Conservation (phyloP, 257 asterid genomes). For the Solanum arcanum region DNA sequence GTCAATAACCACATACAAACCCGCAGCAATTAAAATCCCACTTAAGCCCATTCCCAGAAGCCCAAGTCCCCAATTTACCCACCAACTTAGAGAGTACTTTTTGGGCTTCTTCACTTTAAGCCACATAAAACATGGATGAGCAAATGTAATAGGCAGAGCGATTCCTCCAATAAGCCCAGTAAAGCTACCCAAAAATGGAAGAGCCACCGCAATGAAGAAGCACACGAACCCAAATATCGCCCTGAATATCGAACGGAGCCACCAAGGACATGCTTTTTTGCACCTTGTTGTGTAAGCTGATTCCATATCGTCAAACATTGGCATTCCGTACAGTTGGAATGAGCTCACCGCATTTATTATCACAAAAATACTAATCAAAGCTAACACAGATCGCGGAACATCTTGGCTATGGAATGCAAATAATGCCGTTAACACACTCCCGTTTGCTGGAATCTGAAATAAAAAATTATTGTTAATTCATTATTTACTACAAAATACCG, state of each 20-base stretch:
- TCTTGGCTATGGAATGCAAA: slow-evolving; percentile 46
- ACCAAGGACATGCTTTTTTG: slow-evolving; percentile 77
- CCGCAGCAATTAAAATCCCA: slow-evolving; percentile 40
- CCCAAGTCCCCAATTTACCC: slow-evolving; percentile 66
- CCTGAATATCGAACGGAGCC: slow-evolving; percentile 53
- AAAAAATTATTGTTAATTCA: no score
- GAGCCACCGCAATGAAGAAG: slow-evolving; percentile 70
- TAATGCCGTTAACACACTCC: slow-evolving; percentile 67
- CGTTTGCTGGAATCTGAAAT: slow-evolving; percentile 55
- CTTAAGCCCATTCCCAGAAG: slow-evolving; percentile 55
- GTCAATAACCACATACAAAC: slow-evolving; percentile 50
- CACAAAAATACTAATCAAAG: slow-evolving; percentile 42
- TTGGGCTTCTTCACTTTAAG: slow-evolving; percentile 64
- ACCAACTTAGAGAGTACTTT: slow-evolving; percentile 39
- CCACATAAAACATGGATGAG: slow-evolving; percentile 93
- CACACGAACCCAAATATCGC: slow-evolving; percentile 43
- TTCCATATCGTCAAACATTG: slow-evolving; percentile 64
- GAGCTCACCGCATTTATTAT: slow-evolving; percentile 64
- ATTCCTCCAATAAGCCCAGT: slow-evolving; percentile 80
- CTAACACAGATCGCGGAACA: slow-evolving; percentile 30
- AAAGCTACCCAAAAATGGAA: slow-evolving; percentile 67
- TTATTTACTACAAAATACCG: neutral
- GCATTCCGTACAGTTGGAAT: slow-evolving; percentile 85
- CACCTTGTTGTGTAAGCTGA: slow-evolving; percentile 39
- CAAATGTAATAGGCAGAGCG: slow-evolving; percentile 59